Base-by-base conservation (phyloP, 306 rosid species). In the Hippophae gyantsensis region DNA sequence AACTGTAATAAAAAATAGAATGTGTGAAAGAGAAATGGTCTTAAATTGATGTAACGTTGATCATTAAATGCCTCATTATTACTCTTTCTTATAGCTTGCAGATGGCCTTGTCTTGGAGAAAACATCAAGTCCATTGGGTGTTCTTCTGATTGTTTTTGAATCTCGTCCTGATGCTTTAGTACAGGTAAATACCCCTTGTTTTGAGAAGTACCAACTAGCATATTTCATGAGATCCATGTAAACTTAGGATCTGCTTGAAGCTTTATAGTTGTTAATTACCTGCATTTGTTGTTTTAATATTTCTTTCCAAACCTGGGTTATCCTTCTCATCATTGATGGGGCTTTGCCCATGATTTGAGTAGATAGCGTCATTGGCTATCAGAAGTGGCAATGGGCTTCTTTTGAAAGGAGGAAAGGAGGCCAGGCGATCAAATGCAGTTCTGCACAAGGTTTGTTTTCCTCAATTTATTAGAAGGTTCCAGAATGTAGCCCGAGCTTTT, bases 391-490 rank as follows among this genome's bases (percentile, higher is more conserved):
- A 92, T 59, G 99, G 97, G 52, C 97, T 92, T 80, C 93, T 92
- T 64, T 74, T 92, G 78, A 88, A 92, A 76, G 99, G 99, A 62
- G 99, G 99, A 71, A 92, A 92, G 89, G 99, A 92, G 79, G 97
- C 99, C 62, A 92, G 68, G 72, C 89, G 86, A 77, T 92, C 99
- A 57, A 92, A 92, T 76, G 87, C 86, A 61, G 73, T 88, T 68
- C 78, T 92, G 68, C 99, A 92, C 83, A 84, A 88, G 84, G 99
- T 88, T 57, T 52, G 66, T 57, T 69, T 57, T 65, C 69, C 55
- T 66, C 52, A 62, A 18, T 54, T 58, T 47, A 57, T 64, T 47
- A 13, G 43, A 69, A 49, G 41, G 52, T 50, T 48, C 61, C 50
- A 32, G 49, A 60, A 43, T 0, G 53, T 45, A 4, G 12, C 46